phyloP scores from a whole-genome alignment of 1,284 basidiomycete species.

The Cutaneotrichosporon cyanovorans region DNA sequence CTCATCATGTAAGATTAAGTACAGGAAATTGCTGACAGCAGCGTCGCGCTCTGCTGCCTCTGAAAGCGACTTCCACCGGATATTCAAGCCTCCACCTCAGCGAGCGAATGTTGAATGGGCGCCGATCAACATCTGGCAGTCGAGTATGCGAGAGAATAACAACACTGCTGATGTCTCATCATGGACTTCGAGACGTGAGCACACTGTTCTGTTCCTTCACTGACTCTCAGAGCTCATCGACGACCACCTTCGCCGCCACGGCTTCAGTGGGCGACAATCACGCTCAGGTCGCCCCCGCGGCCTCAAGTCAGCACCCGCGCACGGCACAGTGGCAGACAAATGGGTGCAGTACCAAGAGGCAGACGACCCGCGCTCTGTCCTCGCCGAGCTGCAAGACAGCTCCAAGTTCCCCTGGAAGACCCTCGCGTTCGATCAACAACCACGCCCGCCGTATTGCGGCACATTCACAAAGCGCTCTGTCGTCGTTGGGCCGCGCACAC shows the following conservation, averaged over 20 bases:
- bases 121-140: conserved; percentile 22
- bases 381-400: conserved; percentile 30
- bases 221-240: conserved; percentile 21
- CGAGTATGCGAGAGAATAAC: neutral
- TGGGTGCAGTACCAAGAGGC: conserved; percentile 36
- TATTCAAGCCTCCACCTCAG: conserved; percentile 25
- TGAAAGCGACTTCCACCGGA: conserved; percentile 23
- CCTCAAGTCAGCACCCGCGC: conserved; percentile 32
- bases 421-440: conserved; percentile 41
- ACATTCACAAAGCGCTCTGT: conserved; percentile 42
- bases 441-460: conserved; percentile 41
- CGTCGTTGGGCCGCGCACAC: conserved; percentile 42
- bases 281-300: conserved; percentile 18
- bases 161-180: neutral
- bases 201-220: neutral
- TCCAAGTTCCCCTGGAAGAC: conserved; percentile 41
- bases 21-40: neutral
- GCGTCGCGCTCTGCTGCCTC: neutral
- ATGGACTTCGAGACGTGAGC: conserved; percentile 8
- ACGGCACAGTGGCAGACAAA: conserved; percentile 33
- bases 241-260: conserved; percentile 25
- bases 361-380: conserved; percentile 37
- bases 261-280: neutral
- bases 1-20: conserved; percentile 17
- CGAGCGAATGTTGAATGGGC: conserved; percentile 31